Conservation (phyloP, 116 monocot genomes). For the Zostera marina region DNA sequence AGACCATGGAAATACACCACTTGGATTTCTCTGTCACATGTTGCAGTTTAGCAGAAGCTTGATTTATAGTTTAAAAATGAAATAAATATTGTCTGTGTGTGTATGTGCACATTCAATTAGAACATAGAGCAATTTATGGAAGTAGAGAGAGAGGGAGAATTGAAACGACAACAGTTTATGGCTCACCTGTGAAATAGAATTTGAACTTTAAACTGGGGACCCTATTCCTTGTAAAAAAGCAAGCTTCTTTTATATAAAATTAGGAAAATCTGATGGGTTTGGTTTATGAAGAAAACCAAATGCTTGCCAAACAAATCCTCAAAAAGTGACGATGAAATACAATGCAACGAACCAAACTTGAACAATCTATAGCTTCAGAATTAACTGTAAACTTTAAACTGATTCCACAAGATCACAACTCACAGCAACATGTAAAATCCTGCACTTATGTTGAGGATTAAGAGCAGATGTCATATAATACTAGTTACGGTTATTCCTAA, state of each 20-base stretch:
- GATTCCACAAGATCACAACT: slow-evolving; percentile 28
- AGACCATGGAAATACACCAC: too few relatives aligned
- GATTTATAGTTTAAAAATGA: too few relatives aligned
- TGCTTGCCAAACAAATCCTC: slow-evolving; percentile 27
- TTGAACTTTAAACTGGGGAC: not conserved
- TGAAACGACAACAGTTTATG: too few relatives aligned
- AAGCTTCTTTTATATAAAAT: not conserved
- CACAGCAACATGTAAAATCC: slow-evolving; percentile 16
- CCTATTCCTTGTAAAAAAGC: not conserved
- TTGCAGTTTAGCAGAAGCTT: too few relatives aligned
- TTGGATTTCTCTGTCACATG: too few relatives aligned
- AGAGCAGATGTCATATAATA: slow-evolving; percentile 16
- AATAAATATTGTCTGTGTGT: too few relatives aligned
- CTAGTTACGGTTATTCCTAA: slow-evolving; percentile 7
- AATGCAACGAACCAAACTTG: slow-evolving; percentile 14
- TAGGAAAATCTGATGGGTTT: slow-evolving; percentile 5
- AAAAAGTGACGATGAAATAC: slow-evolving; percentile 4
- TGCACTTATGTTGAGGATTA: slow-evolving; percentile 25
- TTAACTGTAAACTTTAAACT: slow-evolving; percentile 9
- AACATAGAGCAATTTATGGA: not conserved
- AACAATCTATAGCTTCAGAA: slow-evolving; percentile 16
- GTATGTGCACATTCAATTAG: not conserved
- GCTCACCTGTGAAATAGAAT: not conserved
- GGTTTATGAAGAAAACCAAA: slow-evolving; percentile 10
- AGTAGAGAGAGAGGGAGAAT: not conserved